phyloP scores from a whole-genome alignment of 2,329 filamentous ascomycete species.

The Aspergillus puulaauensis region DNA sequence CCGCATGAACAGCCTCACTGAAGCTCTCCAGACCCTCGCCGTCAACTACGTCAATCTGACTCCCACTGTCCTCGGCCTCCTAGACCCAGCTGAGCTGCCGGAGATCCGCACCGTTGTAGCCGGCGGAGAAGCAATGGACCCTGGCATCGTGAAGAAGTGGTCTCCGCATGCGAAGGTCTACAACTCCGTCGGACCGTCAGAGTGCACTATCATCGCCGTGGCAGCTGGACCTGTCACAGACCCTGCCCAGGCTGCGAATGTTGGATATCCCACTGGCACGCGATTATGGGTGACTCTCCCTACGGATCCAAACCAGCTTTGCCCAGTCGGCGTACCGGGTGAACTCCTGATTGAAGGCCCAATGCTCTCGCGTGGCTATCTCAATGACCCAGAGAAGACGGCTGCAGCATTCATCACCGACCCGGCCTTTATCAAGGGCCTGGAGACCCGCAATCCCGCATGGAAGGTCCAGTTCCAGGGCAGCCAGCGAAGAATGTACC shows the following conservation, averaged over 20 bases:
- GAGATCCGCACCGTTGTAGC: background rate
- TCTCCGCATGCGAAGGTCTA: background rate
- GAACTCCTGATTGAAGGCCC: conserved; percentile 26
- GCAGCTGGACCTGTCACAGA: background rate
- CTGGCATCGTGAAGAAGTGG: background rate
- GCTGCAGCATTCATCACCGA: conserved; percentile 20
- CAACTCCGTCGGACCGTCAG: background rate
- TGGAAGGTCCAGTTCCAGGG: background rate
- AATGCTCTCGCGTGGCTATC: conserved; percentile 25
- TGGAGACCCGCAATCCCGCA: background rate
- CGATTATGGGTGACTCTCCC: background rate
- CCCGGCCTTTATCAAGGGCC: background rate
- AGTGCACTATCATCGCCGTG: background rate
- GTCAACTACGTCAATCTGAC: background rate
- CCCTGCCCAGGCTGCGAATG: background rate
- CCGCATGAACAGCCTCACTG: background rate
- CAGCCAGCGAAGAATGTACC: background rate
- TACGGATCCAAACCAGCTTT: background rate
- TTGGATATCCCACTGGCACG: background rate
- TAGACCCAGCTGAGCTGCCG: background rate
- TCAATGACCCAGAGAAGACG: conserved; percentile 24
- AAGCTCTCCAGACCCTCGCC: background rate
- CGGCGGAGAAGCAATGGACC: background rate
- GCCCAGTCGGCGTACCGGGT: conserved; percentile 16
- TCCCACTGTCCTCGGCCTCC: background rate